A percentile compares a stretch with the other conserved stretches of the same genome.
These are phyloP conservation scores for Terana coerulea DNA, from an alignment of 768 basidiomycete genomes.

Conservation along the genomic window DNA sequence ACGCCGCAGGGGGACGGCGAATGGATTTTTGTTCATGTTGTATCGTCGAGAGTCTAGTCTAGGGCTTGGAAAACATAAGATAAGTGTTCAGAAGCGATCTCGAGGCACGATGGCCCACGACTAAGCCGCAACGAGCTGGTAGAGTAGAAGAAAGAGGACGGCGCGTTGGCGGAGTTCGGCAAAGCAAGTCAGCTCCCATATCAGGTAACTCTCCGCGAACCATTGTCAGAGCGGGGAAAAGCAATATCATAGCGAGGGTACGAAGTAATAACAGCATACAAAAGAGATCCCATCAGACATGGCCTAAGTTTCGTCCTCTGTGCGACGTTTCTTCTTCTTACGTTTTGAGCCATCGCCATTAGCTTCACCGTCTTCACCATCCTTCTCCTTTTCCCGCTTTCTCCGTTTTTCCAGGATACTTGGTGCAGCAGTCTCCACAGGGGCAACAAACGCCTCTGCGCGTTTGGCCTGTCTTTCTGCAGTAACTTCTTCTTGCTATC, in stretches of 20 bases:
- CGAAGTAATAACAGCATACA: not conserved
- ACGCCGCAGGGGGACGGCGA: conserved; percentile 61
- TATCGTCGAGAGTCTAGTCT: conserved; percentile 5
- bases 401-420: conserved; percentile 76
- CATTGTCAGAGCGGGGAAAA: not conserved
- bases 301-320: conserved; percentile 4
- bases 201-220: not conserved
- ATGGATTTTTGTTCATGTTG: conserved; percentile 82
- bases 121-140: conserved; percentile 10
- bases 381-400: conserved; percentile 40
- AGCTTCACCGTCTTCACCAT: conserved; percentile 25
- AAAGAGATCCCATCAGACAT: not conserved
- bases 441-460: conserved; percentile 85
- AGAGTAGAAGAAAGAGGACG: conserved; percentile 3
- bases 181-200: not conserved
- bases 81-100: not conserved
- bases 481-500: conserved; percentile 77
- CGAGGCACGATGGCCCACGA: not conserved
- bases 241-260: no score
- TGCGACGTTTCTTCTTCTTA: conserved; percentile 41
- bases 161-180: conserved; percentile 1
- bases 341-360: conserved; percentile 27
- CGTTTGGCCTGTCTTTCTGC: conserved; percentile 74
- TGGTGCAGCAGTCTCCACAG: conserved; percentile 68
- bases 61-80: conserved; percentile 1